Evolutionary conservation across 208 protist species (phyloP), one percentile per base, ranked within the genome.

Genomic region (Leishmania mexicana): DNA sequence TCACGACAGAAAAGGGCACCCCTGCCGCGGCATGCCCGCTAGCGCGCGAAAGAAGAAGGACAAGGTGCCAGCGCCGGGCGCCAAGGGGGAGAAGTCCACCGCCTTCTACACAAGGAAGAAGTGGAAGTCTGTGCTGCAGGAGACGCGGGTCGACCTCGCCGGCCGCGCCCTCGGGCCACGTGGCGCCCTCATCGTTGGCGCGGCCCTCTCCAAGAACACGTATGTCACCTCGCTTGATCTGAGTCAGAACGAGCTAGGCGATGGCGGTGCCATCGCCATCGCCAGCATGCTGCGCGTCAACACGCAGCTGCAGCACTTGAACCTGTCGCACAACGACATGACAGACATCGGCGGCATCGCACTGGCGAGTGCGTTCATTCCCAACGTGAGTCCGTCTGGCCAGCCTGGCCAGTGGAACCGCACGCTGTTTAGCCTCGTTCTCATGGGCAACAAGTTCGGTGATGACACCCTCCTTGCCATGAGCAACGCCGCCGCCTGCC

Each of bases 331-430:
- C 54, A 97, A 97, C 65, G 78, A 65, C 80, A 96, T 97, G 62
- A 94, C 89, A 0, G 94, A 97, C 78, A 79, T 95, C 13, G 94
- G 92, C 45, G 94, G 94, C 75, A 96, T 97, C 62, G 94, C 94
- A 17, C 85, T 97, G 28, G 94, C 94, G 4, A 94, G 90, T 80
- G 88, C 93, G 4, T 97, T 97, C 78, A 93, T 96, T 73, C 94
- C 94, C 0, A 95, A 90, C 79, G 94, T 95, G 19, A 95, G 81
- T 62, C 81, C 93, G 8, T 88, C 88, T n/a, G 94, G 94, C 11
- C 91, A 94, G 79, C 91, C 94, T 0, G 94, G 92, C 0, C 91
- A 95, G 87, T 97, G 94, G 93, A 97, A 97, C 72, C 90, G 90
- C 38, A 94, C 90, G 1, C 77, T 97, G 6, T 95, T 93, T 68